phyloP scores from a whole-genome alignment of 2,329 filamentous ascomycete species.

The Apiospora sp. region DNA sequence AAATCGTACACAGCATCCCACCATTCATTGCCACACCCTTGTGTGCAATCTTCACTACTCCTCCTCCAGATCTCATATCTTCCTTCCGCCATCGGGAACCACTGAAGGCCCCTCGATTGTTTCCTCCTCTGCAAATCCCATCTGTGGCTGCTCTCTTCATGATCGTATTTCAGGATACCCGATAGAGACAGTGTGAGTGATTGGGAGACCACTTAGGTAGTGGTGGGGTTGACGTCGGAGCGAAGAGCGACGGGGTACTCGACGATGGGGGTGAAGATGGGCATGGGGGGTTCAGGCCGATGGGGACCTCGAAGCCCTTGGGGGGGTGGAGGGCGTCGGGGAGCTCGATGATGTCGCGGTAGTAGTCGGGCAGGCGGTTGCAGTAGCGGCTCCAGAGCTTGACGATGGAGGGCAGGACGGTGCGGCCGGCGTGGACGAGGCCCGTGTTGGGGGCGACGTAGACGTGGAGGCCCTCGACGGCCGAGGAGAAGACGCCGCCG shows the following conservation, averaged over 20 bases:
- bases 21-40: background rate
- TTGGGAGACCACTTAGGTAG: background rate
- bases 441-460: constrained; percentile 50
- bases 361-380: constrained; percentile 50
- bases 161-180: background rate
- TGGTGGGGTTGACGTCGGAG: background rate
- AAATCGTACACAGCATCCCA: background rate
- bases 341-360: constrained; percentile 48
- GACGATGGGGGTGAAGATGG: constrained; percentile 17
- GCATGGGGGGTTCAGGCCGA: constrained; percentile 12
- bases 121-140: no score
- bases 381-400: constrained; percentile 47
- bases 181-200: background rate
- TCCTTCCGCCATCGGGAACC: background rate
- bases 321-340: constrained; percentile 54
- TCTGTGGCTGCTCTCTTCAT: background rate
- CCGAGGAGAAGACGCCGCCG: constrained; percentile 55
- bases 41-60: constrained; percentile 1
- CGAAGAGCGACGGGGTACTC: background rate
- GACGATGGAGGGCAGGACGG: constrained; percentile 49
- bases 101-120: background rate
- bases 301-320: constrained; percentile 42
- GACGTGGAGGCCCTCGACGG: constrained; percentile 39
- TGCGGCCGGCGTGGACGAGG: constrained; percentile 39
- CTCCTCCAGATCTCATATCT: background rate